These are phyloP conservation scores for Dioscorea dumetorum DNA, from an alignment of 106 monocot species.

Conservation along the genomic window DNA sequence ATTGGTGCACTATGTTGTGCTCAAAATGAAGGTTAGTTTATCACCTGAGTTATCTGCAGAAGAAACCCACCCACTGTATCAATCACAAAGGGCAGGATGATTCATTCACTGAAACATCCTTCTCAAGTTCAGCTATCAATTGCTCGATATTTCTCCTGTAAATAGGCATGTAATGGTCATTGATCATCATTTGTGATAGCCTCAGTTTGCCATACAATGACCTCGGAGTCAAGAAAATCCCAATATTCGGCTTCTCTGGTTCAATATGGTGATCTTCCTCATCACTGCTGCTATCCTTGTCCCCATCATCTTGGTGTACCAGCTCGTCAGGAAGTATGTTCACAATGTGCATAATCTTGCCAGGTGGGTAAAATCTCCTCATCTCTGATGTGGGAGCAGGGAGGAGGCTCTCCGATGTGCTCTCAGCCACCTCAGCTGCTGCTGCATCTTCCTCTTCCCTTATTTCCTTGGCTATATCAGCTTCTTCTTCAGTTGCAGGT, in stretches of 20 bases:
- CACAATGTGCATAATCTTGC: slow-evolving; percentile 88
- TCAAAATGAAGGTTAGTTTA: no score
- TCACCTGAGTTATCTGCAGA: no score
- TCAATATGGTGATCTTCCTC: background rate
- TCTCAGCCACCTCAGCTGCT: slow-evolving; percentile 36
- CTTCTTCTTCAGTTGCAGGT: slow-evolving; percentile 25
- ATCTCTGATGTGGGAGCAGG: slow-evolving; percentile 33
- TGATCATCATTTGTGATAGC: slow-evolving; percentile 81
- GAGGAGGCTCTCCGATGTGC: slow-evolving; percentile 26
- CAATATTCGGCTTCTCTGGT: slow-evolving; percentile 31
- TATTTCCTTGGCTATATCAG: slow-evolving; percentile 40
- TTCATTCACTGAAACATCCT: slow-evolving; percentile 13
- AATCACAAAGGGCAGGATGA: background rate
- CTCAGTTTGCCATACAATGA: slow-evolving; percentile 86
- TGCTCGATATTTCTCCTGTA: slow-evolving; percentile 83
- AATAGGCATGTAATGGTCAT: slow-evolving; percentile 93
- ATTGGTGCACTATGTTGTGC: no score
- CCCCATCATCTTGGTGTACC: slow-evolving; percentile 13
- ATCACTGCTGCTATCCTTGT: background rate
- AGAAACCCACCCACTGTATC: no score
- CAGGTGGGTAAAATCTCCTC: slow-evolving; percentile 79
- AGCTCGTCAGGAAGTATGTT: slow-evolving; percentile 16
- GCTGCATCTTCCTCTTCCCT: slow-evolving; percentile 58
- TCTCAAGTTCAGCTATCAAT: slow-evolving; percentile 54
- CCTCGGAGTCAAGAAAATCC: slow-evolving; percentile 75